A percentile compares a stretch with the other conserved stretches of the same genome.
Conservation (phyloP, 1,284 basidiomycete genomes). For the Puccinia novopanici region DNA sequence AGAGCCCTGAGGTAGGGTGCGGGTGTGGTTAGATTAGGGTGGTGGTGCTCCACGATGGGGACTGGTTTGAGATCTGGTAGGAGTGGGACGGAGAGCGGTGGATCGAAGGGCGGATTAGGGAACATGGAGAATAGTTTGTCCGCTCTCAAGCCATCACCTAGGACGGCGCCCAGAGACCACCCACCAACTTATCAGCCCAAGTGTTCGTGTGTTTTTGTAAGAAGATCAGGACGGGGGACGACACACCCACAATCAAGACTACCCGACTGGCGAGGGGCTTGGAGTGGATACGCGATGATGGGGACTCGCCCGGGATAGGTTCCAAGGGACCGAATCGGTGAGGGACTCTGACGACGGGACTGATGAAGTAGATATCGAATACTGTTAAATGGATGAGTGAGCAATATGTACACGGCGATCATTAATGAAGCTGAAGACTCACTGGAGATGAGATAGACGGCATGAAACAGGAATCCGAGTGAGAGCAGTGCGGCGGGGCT, state of each 20-base stretch:
- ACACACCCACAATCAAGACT: slow-evolving; percentile 75
- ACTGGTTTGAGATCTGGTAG: slow-evolving; percentile 38
- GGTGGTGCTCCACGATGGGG: not conserved
- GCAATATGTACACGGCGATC: slow-evolving; percentile 17
- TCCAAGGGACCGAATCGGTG: slow-evolving; percentile 50
- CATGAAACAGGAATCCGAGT: slow-evolving; percentile 72
- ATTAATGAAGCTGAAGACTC: slow-evolving; percentile 32
- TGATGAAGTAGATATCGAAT: slow-evolving; percentile 85
- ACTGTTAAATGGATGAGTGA: slow-evolving; percentile 60
- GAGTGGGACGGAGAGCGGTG: slow-evolving; percentile 61
- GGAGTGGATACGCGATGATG: slow-evolving; percentile 65
- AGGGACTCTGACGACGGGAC: slow-evolving; percentile 58
- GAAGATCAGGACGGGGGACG: not conserved
- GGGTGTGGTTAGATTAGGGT: slow-evolving; percentile 62
- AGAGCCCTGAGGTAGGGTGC: slow-evolving; percentile 76
- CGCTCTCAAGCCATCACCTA: slow-evolving; percentile 79
- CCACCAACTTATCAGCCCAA: not conserved
- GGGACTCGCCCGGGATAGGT: slow-evolving; percentile 67
- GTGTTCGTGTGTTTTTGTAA: not conserved
- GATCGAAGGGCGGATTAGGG: slow-evolving; percentile 65
- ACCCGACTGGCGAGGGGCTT: slow-evolving; percentile 69
- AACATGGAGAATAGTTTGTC: slow-evolving; percentile 74
- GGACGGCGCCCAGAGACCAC: not conserved
- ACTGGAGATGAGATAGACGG: slow-evolving; percentile 70
- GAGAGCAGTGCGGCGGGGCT: slow-evolving; percentile 62